Evolutionary conservation across 2,329 filamentous ascomycete species (phyloP), one percentile per base, ranked within the genome.

Genomic region (Cladosporium oxysporum): DNA sequence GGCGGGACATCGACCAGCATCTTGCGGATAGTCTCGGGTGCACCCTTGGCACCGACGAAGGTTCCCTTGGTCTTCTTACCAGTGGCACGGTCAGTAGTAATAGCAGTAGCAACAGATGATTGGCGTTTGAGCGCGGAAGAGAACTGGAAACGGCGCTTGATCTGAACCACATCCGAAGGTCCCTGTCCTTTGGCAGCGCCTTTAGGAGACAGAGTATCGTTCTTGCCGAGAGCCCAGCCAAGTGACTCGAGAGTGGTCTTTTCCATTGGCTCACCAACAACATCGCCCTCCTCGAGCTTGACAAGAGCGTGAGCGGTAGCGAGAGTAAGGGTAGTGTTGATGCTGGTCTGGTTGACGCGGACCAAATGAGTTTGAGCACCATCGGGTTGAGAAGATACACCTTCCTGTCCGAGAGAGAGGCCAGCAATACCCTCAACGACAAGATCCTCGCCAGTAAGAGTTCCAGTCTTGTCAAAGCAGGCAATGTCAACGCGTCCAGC

Each of bases 381-480:
- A 78, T 96, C 90, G 2, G 87, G 81, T 75, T 93, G 91, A 28
- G 71, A 68, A 69, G 87, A 83, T 16, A 88, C 87, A 35, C 88
- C 88, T 31, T 84, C 78, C 64, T 90, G 84, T 28, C 89, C 90
- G 31, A 97, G 84, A 14, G 87, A 89, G 31, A 98, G 85, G 18
- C 95, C 95, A 67, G 95, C 95, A 77, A 99, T 94, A 74, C 95
- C 95, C 76, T 99, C 94, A 23, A 99, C 95, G 12, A 99, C 93
- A 52, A 99, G 84, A 76, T 99, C 94, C 77, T 99, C 95, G 59
- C 95, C 95, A 44, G 95, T 99, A 66, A 99, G 81, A 1, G 95
- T 99, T 71, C 95, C 95, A 14, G 95, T 99, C 84, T 99, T 99
- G 80, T 99, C 95, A 71, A 99, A 99, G 82, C 95, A 99, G 69